Evolutionary conservation across 1,284 basidiomycete species (phyloP).

Genomic region (Trichosporon sp.): DNA sequence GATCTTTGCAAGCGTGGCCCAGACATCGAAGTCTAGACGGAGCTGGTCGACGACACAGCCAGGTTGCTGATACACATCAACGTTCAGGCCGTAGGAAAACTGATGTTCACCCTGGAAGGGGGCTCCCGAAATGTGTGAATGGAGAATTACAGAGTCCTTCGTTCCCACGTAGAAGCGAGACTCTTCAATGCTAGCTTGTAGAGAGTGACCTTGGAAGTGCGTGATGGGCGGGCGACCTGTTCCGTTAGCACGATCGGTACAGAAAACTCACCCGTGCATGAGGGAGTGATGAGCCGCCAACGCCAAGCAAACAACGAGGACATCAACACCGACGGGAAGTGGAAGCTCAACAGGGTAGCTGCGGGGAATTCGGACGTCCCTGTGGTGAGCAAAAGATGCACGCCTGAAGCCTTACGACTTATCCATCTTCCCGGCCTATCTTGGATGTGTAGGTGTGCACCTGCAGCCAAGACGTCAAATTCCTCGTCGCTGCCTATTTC

Average conservation of each 20-base stretch:
- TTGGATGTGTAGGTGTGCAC: slow-evolving; percentile 2
- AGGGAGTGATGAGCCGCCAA: background rate
- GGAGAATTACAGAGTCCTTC: slow-evolving; percentile 62
- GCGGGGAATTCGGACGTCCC: too few relatives aligned
- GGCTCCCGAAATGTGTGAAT: slow-evolving; percentile 67
- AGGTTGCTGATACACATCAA: slow-evolving; percentile 54
- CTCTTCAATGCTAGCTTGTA: slow-evolving; percentile 57
- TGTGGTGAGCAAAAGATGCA: background rate
- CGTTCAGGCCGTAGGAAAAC: slow-evolving; percentile 29
- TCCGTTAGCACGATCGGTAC: background rate
- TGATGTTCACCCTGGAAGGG: slow-evolving; percentile 62
- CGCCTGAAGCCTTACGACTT: background rate
- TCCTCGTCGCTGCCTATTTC: background rate
- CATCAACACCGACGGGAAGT: background rate
- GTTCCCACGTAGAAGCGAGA: slow-evolving; percentile 68
- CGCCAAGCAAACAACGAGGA: slow-evolving; percentile 26
- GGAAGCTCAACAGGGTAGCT: slow-evolving; percentile 15
- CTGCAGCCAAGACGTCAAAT: background rate
- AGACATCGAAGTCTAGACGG: slow-evolving; percentile 66
- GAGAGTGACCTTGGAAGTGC: slow-evolving; percentile 40
- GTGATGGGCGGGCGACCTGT: slow-evolving; percentile 35
- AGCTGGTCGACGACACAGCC: slow-evolving; percentile 59
- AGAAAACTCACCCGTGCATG: slow-evolving; percentile 31
- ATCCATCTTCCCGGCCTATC: background rate
- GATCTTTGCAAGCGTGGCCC: slow-evolving; percentile 68